Conservation (phyloP, 140 eudicot species). For the Ambrosia hybrid region DNA sequence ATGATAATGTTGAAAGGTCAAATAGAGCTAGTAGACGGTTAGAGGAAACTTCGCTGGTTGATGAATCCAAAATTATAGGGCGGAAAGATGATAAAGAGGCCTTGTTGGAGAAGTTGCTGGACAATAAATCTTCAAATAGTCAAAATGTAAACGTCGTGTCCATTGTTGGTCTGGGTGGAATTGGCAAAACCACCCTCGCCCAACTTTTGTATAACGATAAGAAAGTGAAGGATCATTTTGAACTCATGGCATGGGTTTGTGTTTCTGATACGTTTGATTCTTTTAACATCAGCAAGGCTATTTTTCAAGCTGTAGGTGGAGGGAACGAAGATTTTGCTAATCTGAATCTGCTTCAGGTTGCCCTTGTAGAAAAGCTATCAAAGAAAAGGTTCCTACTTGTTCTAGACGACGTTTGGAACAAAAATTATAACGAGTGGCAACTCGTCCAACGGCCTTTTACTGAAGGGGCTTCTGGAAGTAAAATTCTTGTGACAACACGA, state of each 20-base stretch:
- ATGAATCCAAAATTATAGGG: constrained; percentile 29
- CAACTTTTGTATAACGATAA: too few species aligned
- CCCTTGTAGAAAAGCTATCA: too few species aligned
- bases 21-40: neutral
- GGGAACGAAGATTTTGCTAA: too few species aligned
- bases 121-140: neutral
- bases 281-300: too few species aligned
- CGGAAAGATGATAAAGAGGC: constrained; percentile 36
- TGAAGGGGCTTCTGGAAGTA: constrained; percentile 41
- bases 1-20: neutral
- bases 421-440: constrained; percentile 32
- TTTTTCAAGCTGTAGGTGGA: too few species aligned
- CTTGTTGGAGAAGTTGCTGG: constrained; percentile 19
- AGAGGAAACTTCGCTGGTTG: constrained; percentile 23
- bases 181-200: constrained; percentile 59
- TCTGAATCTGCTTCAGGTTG: too few species aligned
- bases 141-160: constrained; percentile 17
- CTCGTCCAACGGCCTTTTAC: constrained; percentile 18
- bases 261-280: too few species aligned
- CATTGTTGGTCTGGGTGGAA: constrained; percentile 49
- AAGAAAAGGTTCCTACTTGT: too few species aligned
- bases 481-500: constrained; percentile 43
- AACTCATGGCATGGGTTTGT: too few species aligned
- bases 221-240: too few species aligned
- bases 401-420: neutral